These are phyloP conservation scores for Cladophialophora immunda DNA, from an alignment of 2,329 filamentous ascomycete species.

Conservation along the genomic window DNA sequence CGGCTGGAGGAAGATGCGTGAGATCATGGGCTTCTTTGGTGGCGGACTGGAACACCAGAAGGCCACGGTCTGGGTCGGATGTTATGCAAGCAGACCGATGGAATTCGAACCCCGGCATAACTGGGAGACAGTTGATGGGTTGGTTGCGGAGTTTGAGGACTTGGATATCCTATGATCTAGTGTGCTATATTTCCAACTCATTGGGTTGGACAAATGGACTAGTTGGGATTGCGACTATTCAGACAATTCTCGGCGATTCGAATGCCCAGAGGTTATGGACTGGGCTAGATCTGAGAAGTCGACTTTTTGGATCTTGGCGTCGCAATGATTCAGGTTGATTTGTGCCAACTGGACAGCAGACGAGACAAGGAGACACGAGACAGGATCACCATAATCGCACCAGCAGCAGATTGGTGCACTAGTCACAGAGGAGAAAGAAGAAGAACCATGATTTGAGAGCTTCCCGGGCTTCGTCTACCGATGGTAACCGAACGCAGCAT, in stretches of 20 bases:
- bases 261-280: background rate
- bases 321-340: background rate
- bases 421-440: background rate
- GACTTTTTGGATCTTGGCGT: slow-evolving; percentile 1
- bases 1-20: slow-evolving; percentile 66
- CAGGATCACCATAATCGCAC: background rate
- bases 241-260: background rate
- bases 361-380: background rate
- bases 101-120: slow-evolving; percentile 42
- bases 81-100: slow-evolving; percentile 65
- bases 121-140: slow-evolving; percentile 45
- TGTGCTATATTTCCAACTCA: background rate
- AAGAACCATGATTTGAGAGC: background rate
- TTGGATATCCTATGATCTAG: slow-evolving; percentile 56
- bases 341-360: background rate
- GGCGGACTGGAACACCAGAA: slow-evolving; percentile 66
- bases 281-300: background rate
- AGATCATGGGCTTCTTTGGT: slow-evolving; percentile 70
- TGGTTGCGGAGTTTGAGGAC: slow-evolving; percentile 62
- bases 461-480: background rate
- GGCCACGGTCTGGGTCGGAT: slow-evolving; percentile 62
- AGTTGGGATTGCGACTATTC: background rate
- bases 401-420: background rate
- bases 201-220: background rate
- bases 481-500: background rate